phyloP scores from a whole-genome alignment of 192 early-diverging fungal species.

The Backusella australiensis region DNA sequence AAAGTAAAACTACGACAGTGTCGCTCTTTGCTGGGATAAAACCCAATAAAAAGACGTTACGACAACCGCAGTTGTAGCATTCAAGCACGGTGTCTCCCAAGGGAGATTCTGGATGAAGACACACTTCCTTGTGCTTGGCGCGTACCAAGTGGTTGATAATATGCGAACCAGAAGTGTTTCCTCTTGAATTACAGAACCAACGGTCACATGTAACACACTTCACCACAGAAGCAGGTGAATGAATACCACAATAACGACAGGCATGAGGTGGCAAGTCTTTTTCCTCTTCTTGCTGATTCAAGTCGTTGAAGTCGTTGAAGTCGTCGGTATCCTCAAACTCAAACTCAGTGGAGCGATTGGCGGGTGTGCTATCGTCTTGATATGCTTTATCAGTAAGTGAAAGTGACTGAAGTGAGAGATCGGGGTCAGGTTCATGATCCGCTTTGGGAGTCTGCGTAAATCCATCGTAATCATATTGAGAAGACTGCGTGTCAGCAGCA shows the following conservation, averaged over 20 bases:
- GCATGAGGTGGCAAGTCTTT: slow-evolving; percentile 77
- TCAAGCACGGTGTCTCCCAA: slow-evolving; percentile 94
- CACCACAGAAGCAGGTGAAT: slow-evolving; percentile 80
- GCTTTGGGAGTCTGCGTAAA: slow-evolving; percentile 43
- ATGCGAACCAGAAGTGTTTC: slow-evolving; percentile 88
- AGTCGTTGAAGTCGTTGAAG: slow-evolving; percentile 50
- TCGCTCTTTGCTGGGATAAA: slow-evolving; percentile 99
- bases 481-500: slow-evolving; percentile 56
- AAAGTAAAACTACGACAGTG: slow-evolving; percentile 95
- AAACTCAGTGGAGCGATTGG: slow-evolving; percentile 18
- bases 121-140: slow-evolving; percentile 93
- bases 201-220: slow-evolving; percentile 91
- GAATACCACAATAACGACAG: slow-evolving; percentile 94
- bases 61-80: slow-evolving; percentile 96
- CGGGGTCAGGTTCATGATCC: slow-evolving; percentile 45
- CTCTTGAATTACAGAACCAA: slow-evolving; percentile 97
- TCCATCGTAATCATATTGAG: slow-evolving; percentile 67
- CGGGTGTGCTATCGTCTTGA: slow-evolving; percentile 12
- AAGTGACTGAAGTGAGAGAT: slow-evolving; percentile 44
- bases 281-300: slow-evolving; percentile 42
- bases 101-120: slow-evolving; percentile 87
- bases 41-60: slow-evolving; percentile 94
- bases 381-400: slow-evolving; percentile 29
- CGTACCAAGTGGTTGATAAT: slow-evolving; percentile 94
- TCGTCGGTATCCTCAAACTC: slow-evolving; percentile 54